Evolutionary conservation across 371 early-diverging fungal species (phyloP), one percentile per base, ranked within the genome.

Genomic region (Mucor racemosus): DNA sequence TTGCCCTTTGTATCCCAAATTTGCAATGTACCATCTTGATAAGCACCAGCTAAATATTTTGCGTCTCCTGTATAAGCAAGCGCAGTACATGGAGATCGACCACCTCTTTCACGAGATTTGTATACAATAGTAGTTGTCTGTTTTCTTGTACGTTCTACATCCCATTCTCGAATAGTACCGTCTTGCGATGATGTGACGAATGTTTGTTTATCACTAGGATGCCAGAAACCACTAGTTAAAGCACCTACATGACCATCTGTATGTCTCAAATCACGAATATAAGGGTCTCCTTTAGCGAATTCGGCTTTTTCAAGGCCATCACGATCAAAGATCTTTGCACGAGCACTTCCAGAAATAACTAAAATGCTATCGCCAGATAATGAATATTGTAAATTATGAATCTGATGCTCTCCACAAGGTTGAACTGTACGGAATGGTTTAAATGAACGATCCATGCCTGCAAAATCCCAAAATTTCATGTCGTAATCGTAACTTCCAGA

Each of bases 231-330:
- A 31, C 87, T 75, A 1, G 94, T 95, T 34, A 98, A 67, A 6
- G 92, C 88, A 4, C 93, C 89, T 6, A 94, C 89, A 72, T 98
- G 98, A 4, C 98, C 98, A 54, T 86, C 87, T 10, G 97, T 97
- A 39, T 94, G 76, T 26, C 94, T 80, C 80, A 92, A 75, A 67
- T 98, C 98, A 10, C 93, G 84, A 50, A 98, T 87, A 68, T 98
- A 98, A 54, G 94, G 94, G 74, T 98, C 98, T 14, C 98, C 98
- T 66, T 95, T 95, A 38, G 86, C 84, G 64, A 81, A 96, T 63
- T 94, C 94, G 5, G 76, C 78, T 58, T 92, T 67, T 55, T 86
- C 81, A 4, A 76, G 44, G 0, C 98, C 98, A 72, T 95, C 94
- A 4, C 93, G 88, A 50, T 91, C 88, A 59, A 88, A 94, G 11